A percentile compares a stretch with the other conserved stretches of the same genome.
phyloP scores from a whole-genome alignment of 2,329 filamentous ascomycete genomes.

The Xylariaceae sp. region DNA sequence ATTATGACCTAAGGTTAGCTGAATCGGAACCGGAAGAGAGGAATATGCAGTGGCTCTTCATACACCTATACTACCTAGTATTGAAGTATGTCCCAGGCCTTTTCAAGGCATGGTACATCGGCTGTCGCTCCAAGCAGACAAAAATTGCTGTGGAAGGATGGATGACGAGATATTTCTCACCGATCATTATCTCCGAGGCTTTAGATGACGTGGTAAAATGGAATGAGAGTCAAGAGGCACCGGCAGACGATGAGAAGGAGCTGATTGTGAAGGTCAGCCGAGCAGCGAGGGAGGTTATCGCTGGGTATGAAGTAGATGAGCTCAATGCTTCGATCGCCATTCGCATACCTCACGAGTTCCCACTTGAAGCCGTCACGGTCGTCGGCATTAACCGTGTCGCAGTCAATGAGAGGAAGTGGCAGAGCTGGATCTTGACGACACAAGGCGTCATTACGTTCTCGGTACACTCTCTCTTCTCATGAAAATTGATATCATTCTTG shows the following conservation, averaged over 20 bases:
- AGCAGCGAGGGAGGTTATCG: slow-evolving; percentile 76
- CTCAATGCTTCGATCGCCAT: slow-evolving; percentile 84
- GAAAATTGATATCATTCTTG: slow-evolving; percentile 1
- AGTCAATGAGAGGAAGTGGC: slow-evolving; percentile 91
- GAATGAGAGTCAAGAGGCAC: slow-evolving; percentile 60
- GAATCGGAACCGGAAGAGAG: slow-evolving; percentile 69
- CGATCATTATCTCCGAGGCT: slow-evolving; percentile 69
- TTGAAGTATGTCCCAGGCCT: slow-evolving; percentile 79
- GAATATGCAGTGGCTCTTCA: slow-evolving; percentile 82
- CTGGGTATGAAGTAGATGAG: slow-evolving; percentile 88
- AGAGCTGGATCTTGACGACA: slow-evolving; percentile 85
- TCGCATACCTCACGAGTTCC: slow-evolving; percentile 79
- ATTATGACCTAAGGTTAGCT: slow-evolving; percentile 59
- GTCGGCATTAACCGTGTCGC: slow-evolving; percentile 81
- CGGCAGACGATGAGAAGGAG: slow-evolving; percentile 60
- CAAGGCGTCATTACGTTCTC: slow-evolving; percentile 94
- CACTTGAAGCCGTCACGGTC: slow-evolving; percentile 79
- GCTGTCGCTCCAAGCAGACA: slow-evolving; percentile 81
- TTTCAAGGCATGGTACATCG: slow-evolving; percentile 84
- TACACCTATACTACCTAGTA: slow-evolving; percentile 84
- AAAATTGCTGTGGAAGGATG: slow-evolving; percentile 80
- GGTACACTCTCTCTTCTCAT: slow-evolving; percentile 47
- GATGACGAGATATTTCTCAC: slow-evolving; percentile 85
- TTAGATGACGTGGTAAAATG: slow-evolving; percentile 73
- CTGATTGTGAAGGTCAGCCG: slow-evolving; percentile 74